Conservation (phyloP, 2,329 filamentous ascomycete species). For the Tolypocladium sp. region DNA sequence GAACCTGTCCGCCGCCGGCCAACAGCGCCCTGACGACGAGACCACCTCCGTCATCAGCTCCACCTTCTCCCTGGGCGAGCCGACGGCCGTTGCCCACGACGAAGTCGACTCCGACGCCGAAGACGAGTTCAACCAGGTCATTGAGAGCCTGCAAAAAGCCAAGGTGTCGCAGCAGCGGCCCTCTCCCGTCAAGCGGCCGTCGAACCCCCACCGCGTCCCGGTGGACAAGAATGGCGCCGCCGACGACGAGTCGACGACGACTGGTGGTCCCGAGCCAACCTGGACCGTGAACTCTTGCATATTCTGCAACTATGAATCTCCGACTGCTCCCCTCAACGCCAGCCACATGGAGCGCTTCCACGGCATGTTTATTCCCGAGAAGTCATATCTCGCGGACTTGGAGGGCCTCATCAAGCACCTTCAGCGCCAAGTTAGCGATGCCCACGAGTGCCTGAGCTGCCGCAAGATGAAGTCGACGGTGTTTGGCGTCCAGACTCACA, state of each 20-base stretch:
- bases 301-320: constrained; percentile 85
- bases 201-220: constrained; percentile 37
- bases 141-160: constrained; percentile 67
- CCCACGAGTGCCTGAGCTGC: constrained; percentile 81
- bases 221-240: constrained; percentile 33
- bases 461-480: constrained; percentile 72
- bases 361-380: constrained; percentile 93
- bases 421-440: constrained; percentile 68
- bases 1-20: constrained; percentile 38
- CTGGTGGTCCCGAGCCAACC: constrained; percentile 23
- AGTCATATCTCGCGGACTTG: constrained; percentile 69
- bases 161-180: constrained; percentile 48
- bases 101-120: constrained; percentile 59
- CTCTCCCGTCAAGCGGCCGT: constrained; percentile 45
- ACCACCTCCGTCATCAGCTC: constrained; percentile 80
- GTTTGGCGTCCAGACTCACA: constrained; percentile 84
- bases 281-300: constrained; percentile 56
- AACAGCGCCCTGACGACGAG: constrained; percentile 49
- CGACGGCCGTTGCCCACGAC: constrained; percentile 40
- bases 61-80: constrained; percentile 83
- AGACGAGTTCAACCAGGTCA: constrained; percentile 67
- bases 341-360: constrained; percentile 88
- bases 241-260: constrained; percentile 32
- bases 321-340: constrained; percentile 65
- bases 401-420: constrained; percentile 74